These are phyloP conservation scores for Paracoccidioides lutzii DNA, from an alignment of 2,329 filamentous ascomycete species.

Conservation along the genomic window DNA sequence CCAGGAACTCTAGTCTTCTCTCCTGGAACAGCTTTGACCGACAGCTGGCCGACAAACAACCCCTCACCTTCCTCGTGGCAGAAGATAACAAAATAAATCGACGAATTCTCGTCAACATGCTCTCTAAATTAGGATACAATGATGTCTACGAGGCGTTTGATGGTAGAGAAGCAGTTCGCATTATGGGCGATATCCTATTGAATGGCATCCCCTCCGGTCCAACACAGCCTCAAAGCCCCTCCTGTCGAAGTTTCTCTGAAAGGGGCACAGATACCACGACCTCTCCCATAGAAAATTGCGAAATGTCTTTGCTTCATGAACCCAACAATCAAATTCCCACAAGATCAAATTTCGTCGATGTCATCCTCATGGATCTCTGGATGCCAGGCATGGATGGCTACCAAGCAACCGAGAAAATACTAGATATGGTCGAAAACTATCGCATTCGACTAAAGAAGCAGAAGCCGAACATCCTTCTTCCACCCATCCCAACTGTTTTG, in stretches of 20 bases:
- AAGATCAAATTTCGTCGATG: constrained; percentile 39
- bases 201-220: neutral
- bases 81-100: constrained; percentile 64
- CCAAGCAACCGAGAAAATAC: constrained; percentile 51
- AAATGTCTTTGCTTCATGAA: neutral
- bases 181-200: constrained; percentile 39
- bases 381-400: constrained; percentile 65
- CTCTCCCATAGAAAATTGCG: neutral
- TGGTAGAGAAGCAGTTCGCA: constrained; percentile 52
- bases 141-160: constrained; percentile 54
- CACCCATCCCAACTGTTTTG: constrained; percentile 37
- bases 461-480: constrained; percentile 20
- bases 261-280: constrained; percentile 12
- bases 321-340: constrained; percentile 10
- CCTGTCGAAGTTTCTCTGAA: neutral
- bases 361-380: constrained; percentile 64
- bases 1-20: neutral
- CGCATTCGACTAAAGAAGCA: constrained; percentile 13
- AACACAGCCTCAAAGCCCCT: neutral
- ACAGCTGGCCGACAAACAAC: constrained; percentile 45
- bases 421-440: constrained; percentile 38
- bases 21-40: constrained; percentile 32
- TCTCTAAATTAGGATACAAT: constrained; percentile 53
- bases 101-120: constrained; percentile 52
- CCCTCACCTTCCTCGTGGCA: constrained; percentile 55